phyloP scores from a whole-genome alignment of 2,329 filamentous ascomycete species.

The Lecanosticta acicola region DNA sequence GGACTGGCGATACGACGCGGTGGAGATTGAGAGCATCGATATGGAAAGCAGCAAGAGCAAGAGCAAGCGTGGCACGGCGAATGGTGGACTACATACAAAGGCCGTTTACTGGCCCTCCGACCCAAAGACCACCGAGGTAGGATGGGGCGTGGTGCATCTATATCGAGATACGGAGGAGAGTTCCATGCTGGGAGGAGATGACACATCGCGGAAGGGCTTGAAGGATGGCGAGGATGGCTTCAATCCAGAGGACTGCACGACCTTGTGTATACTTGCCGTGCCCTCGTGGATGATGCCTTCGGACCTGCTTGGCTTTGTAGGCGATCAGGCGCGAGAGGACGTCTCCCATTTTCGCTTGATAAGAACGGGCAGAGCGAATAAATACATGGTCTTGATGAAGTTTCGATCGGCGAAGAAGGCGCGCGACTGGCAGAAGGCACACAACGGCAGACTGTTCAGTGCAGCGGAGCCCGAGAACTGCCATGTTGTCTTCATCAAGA shows the following conservation, averaged over 20 bases:
- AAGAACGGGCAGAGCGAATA: conserved; percentile 78
- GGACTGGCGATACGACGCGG: conserved; percentile 78
- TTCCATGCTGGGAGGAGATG: conserved; percentile 50
- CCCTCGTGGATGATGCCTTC: conserved; percentile 88
- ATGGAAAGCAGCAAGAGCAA: conserved; percentile 46
- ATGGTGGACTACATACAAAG: conserved; percentile 66
- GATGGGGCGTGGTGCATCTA: conserved; percentile 90
- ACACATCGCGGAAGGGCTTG: conserved; percentile 33
- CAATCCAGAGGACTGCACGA: conserved; percentile 67
- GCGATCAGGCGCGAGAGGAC: conserved; percentile 75
- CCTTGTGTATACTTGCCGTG: conserved; percentile 87
- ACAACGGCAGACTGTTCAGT: conserved; percentile 91
- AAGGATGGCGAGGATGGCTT: conserved; percentile 26
- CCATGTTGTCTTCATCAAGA: conserved; percentile 90
- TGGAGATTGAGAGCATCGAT: conserved; percentile 77
- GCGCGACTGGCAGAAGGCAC: conserved; percentile 72
- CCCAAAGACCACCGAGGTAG: conserved; percentile 66
- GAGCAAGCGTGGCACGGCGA: conserved; percentile 25
- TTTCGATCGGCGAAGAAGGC: conserved; percentile 73
- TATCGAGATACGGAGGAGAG: conserved; percentile 81
- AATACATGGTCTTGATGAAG: conserved; percentile 94
- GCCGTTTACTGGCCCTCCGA: conserved; percentile 69
- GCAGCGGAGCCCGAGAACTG: conserved; percentile 72
- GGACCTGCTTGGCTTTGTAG: conserved; percentile 86
- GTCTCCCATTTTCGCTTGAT: conserved; percentile 95